Conservation (phyloP, 306 rosid species). For the Amphicarpaea edgeworthii region DNA sequence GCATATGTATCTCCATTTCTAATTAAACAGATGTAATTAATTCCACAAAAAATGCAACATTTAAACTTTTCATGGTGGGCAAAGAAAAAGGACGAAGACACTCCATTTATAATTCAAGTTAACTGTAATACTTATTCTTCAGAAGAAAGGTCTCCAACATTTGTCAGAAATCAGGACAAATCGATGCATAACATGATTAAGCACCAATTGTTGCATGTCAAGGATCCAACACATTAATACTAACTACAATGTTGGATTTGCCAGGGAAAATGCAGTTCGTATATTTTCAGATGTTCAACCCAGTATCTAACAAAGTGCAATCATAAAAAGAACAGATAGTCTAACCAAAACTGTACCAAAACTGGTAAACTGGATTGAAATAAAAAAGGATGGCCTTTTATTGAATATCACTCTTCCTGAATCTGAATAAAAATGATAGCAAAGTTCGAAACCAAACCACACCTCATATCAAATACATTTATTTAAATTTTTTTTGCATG, state of each 20-base stretch:
- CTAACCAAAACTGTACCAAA: not conserved
- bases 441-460: not conserved
- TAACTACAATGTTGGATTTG: not conserved
- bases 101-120: constrained; percentile 3
- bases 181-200: constrained; percentile 11
- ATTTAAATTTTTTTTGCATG: not conserved
- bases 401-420: not conserved
- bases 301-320: constrained; percentile 12
- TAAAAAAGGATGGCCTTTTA: not conserved
- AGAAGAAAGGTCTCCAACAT: not conserved
- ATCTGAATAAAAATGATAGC: not conserved
- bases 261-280: not conserved
- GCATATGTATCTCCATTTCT: constrained; percentile 97
- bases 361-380: not conserved
- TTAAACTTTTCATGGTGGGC: not conserved
- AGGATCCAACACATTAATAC: constrained; percentile 10
- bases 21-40: constrained; percentile 39
- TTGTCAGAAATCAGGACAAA: not conserved
- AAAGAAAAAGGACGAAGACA: constrained; percentile 21
- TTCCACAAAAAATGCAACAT: not conserved
- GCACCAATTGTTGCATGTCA: not conserved
- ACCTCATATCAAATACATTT: not conserved
- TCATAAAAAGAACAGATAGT: not conserved
- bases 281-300: constrained; percentile 14
- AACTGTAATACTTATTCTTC: constrained; percentile 1